A percentile compares a stretch with the other conserved stretches of the same genome.
Conservation (phyloP, 257 asterid genomes). For the Lavandula angustifolia region DNA sequence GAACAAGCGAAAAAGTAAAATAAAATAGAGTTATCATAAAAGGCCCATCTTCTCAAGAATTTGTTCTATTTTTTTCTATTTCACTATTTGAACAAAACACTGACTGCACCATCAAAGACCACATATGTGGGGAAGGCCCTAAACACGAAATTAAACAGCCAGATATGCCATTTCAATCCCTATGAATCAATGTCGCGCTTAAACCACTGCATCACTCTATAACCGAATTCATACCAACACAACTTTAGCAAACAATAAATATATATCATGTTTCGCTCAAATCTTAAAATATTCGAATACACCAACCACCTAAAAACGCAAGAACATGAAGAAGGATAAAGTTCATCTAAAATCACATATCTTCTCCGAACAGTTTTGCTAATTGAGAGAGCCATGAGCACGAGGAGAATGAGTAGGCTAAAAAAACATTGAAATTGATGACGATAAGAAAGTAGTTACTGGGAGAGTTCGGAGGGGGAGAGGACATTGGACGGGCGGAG, state of each 20-base stretch:
- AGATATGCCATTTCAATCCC: constrained; percentile 19
- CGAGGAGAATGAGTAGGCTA: constrained; percentile 3
- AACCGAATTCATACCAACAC: neutral
- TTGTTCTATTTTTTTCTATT: neutral
- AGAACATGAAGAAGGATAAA: neutral
- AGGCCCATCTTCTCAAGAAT: constrained; percentile 20
- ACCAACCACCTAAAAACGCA: constrained; percentile 17
- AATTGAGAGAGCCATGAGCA: neutral
- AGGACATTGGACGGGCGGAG: constrained; percentile 95
- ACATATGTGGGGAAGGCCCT: neutral
- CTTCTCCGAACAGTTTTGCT: neutral
- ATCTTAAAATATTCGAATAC: constrained; percentile 13
- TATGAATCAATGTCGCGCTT: neutral
- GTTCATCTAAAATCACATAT: neutral
- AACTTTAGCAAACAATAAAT: constrained; percentile 13
- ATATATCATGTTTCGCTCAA: neutral
- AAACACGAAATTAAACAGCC: constrained; percentile 22
- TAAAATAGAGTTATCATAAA: neutral
- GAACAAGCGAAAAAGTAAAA: constrained; percentile 8
- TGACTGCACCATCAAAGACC: neutral
- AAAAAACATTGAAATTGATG: constrained; percentile 22
- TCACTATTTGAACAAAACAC: neutral
- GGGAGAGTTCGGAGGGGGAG: constrained; percentile 78
- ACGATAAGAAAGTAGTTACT: constrained; percentile 44
- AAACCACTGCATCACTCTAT: constrained; percentile 13